Conservation (phyloP, 1,284 basidiomycete genomes). For the Moniliella sp. region DNA sequence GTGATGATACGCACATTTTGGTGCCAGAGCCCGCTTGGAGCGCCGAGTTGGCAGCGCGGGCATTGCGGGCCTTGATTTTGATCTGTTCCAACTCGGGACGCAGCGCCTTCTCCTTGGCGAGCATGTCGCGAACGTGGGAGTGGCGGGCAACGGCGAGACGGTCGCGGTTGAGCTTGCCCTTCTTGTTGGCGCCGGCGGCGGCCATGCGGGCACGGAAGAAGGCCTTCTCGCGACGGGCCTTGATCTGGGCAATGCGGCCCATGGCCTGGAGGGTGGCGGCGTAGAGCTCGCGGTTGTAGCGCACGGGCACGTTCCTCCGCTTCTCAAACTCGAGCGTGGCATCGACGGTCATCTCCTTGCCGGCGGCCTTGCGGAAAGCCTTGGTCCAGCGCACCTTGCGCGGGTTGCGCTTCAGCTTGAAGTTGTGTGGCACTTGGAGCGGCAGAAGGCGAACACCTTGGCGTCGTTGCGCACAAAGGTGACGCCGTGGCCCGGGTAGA, state of each 20-base stretch:
- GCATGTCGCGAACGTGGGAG: slow-evolving; percentile 11
- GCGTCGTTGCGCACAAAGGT: slow-evolving; percentile 33
- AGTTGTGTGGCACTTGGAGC: slow-evolving; percentile 34
- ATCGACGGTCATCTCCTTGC: slow-evolving; percentile 99
- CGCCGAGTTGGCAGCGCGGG: slow-evolving; percentile 2
- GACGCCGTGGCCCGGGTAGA: slow-evolving; percentile 62
- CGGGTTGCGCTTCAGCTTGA: slow-evolving; percentile 96
- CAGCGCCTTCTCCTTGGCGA: slow-evolving; percentile 3
- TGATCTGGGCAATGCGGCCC: slow-evolving; percentile 84
- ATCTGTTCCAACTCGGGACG: background rate
- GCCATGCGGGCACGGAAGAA: slow-evolving; percentile 44
- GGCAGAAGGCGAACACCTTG: slow-evolving; percentile 36
- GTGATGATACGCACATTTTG: slow-evolving; percentile 1
- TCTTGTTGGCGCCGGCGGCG: slow-evolving; percentile 21
- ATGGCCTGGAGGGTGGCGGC: slow-evolving; percentile 85
- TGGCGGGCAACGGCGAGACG: slow-evolving; percentile 23
- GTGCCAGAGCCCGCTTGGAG: slow-evolving; percentile 2
- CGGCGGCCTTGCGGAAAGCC: slow-evolving; percentile 91
- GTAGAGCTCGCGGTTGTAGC: slow-evolving; percentile 85
- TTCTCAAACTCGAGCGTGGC: slow-evolving; percentile 98
- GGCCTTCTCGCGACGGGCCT: slow-evolving; percentile 67
- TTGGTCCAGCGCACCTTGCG: slow-evolving; percentile 99
- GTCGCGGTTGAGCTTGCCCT: slow-evolving; percentile 18
- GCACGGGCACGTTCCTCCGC: slow-evolving; percentile 84
- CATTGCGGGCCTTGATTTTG: slow-evolving; percentile 2